Evolutionary conservation across 805 yeast species (phyloP).

Genomic region (Brettanomyces sp.): DNA sequence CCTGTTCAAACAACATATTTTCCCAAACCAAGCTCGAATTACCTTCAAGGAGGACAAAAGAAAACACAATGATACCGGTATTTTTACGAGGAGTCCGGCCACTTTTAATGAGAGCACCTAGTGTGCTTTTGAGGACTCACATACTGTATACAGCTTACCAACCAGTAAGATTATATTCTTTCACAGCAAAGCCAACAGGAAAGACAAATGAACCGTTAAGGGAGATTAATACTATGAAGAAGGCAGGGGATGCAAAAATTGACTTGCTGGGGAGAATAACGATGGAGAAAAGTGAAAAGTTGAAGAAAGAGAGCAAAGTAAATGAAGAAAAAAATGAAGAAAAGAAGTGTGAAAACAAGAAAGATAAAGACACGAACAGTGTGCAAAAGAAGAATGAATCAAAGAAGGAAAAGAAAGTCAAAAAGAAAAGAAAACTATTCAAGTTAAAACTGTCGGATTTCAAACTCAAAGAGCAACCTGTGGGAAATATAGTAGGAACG

Average conservation of each 20-base stretch:
- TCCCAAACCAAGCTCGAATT: no score
- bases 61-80: no score
- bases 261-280: background rate
- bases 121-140: no score
- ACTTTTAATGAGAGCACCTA: no score
- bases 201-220: background rate
- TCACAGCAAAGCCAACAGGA: no score
- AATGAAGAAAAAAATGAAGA: background rate
- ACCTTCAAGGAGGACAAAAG: no score
- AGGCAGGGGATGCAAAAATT: background rate
- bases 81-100: no score
- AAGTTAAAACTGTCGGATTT: constrained; percentile 15
- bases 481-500: constrained; percentile 86
- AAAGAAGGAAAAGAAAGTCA: background rate
- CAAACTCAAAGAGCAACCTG: constrained; percentile 67
- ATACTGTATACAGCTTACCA: no score
- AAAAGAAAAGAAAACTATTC: background rate
- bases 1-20: no score
- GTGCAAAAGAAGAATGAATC: background rate
- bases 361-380: background rate
- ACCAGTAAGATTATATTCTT: no score
- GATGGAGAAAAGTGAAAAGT: background rate
- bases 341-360: background rate
- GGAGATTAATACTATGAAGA: background rate
- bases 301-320: background rate